Percentiles rank a stretch among this genome's conserved stretches.
phyloP scores from a whole-genome alignment of 2,329 filamentous ascomycete genomes.

The Beauveria sp. region DNA sequence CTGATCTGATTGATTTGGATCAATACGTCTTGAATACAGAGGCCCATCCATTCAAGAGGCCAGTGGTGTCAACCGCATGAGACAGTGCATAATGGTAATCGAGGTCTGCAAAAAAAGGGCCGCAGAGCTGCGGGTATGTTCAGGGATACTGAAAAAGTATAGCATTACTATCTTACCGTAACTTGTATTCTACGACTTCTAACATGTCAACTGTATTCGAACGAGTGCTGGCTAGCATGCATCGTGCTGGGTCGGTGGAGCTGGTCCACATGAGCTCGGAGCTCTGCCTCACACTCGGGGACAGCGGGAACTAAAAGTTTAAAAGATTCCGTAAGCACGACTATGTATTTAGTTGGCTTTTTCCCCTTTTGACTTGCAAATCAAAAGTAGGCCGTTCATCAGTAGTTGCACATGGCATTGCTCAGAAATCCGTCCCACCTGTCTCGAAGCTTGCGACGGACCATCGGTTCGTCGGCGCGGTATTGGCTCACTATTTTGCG shows the following conservation, averaged over 20 bases:
- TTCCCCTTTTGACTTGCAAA: no score
- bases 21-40: slow-evolving; percentile 52
- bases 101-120: no score
- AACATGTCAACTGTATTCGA: no score
- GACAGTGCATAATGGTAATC: background rate
- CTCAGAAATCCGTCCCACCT: background rate
- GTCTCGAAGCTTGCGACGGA: background rate
- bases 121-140: background rate
- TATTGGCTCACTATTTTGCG: background rate
- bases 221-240: background rate
- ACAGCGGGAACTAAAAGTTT: background rate
- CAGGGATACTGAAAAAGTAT: background rate
- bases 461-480: slow-evolving; percentile 5
- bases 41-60: slow-evolving; percentile 40
- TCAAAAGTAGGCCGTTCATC: background rate
- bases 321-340: background rate
- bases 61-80: background rate
- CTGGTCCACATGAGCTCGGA: background rate
- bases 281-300: background rate
- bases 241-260: background rate
- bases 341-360: background rate
- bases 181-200: background rate
- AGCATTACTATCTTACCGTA: background rate
- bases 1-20: slow-evolving; percentile 48
- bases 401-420: background rate